Base-by-base conservation (phyloP, 768 basidiomycete species). In the Termitomyces sp. region DNA sequence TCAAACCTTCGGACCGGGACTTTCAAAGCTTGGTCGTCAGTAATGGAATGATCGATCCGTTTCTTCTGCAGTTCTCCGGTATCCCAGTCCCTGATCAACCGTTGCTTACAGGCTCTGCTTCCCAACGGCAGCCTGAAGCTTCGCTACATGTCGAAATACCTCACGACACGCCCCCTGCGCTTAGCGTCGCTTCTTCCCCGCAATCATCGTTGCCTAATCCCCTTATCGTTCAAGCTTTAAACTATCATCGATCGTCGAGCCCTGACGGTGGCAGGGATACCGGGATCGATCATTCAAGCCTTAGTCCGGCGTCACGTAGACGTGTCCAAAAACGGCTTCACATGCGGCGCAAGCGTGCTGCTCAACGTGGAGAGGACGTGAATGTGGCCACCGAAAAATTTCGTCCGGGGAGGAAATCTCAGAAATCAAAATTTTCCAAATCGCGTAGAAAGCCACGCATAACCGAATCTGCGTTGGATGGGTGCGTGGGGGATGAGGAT, bases 261-360 rank as follows among this genome's bases (percentile, higher is more conserved):
- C 64, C 64, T 48, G 48, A 53, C 38, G 45, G 12, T 32, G 59
- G 60, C 37, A 56, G 3, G 57, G 50, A 42, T 57, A 43, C 31
- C 45, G 58, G 62, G 5, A n/a, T 64, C 34, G 69, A 69, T 49
- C 51, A 70, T 17, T 63, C 64, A n/a, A 56, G 57, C 36, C 74
- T 81, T 25, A 82, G 79, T 20, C 84, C 86, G 1, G 67, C 65
- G 1, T 77, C 81, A 9, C 84, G 84, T 7, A 81, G 85, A 38
- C 84, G 81, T n/a, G 63, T 83, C 29, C 73, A 74, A 60, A 90
- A 90, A 60, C 79, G 88, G 43, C 74, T 91, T 6, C 83, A 88
- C 64, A 91, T 91, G 90, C 84, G 89, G 5, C 81, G 83, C 34
- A 86, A 83, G 69, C 81, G 89, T 47, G 89, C 90, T 3, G 72